These are phyloP conservation scores for Tuber calosporum DNA, from an alignment of 495 filamentous ascomycete genomes.

Conservation along the genomic window DNA sequence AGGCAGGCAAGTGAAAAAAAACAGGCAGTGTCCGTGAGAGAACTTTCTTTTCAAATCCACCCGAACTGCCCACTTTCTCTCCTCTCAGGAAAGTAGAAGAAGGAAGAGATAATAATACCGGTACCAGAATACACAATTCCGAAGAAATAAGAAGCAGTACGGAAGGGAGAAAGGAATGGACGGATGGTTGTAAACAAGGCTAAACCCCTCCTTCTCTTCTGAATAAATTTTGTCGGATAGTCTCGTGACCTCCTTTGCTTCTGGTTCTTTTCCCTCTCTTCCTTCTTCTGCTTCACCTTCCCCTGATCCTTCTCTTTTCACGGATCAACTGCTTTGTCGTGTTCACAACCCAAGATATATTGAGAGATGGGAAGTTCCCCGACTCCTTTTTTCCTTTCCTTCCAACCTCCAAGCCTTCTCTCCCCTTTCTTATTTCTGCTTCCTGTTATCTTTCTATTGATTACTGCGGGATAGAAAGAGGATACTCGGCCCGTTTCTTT, in stretches of 20 bases:
- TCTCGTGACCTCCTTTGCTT: constrained; percentile 1
- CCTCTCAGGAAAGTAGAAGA: background rate
- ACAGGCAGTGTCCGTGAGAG: background rate
- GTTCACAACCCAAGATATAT: constrained; percentile 1
- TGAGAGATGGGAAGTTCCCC: background rate
- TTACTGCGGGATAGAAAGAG: background rate
- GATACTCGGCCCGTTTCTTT: background rate
- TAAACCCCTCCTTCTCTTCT: background rate
- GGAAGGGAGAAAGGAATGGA: constrained; percentile 2
- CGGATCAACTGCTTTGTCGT: background rate
- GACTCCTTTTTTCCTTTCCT: background rate
- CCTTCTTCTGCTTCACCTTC: background rate
- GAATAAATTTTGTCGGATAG: background rate
- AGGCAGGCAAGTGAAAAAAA: constrained; percentile 18
- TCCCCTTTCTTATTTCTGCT: background rate
- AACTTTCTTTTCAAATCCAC: background rate
- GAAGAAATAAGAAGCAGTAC: background rate
- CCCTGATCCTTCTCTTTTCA: background rate
- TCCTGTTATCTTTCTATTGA: background rate
- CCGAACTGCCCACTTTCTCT: background rate
- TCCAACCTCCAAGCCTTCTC: background rate
- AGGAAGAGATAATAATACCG: background rate
- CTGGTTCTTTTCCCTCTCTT: background rate
- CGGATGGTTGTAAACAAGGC: background rate
- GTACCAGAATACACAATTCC: constrained; percentile 23